Evolutionary conservation across 805 yeast species (phyloP).

Genomic region (Ogataea degrootiae): DNA sequence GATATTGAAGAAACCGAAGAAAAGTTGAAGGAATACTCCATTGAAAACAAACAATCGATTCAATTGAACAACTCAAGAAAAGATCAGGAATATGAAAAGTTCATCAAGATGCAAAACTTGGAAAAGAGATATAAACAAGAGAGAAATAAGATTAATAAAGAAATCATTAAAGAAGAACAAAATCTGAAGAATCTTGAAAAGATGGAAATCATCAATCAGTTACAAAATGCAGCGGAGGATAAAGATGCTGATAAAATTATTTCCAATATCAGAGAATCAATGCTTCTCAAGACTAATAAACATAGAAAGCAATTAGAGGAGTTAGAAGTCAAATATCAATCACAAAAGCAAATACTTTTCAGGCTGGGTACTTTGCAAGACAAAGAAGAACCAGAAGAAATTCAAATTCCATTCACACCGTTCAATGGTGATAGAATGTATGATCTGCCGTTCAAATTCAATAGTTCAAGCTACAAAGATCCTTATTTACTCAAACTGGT

Average conservation of each 20-base stretch:
- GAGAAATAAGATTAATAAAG: slow-evolving; percentile 59
- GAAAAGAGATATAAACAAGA: slow-evolving; percentile 70
- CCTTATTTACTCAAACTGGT: slow-evolving; percentile 43
- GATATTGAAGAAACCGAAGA: slow-evolving; percentile 68
- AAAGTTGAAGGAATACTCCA: slow-evolving; percentile 62
- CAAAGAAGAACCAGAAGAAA: slow-evolving; percentile 31
- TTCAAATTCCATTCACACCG: slow-evolving; percentile 75
- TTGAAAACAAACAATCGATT: slow-evolving; percentile 68
- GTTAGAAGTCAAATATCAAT: slow-evolving; percentile 24
- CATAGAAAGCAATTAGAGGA: slow-evolving; percentile 55
- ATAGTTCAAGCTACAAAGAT: slow-evolving; percentile 45
- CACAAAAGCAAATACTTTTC: slow-evolving; percentile 25
- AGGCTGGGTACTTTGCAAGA: slow-evolving; percentile 23
- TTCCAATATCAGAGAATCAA: slow-evolving; percentile 46
- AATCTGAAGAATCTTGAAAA: slow-evolving; percentile 39
- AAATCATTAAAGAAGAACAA: slow-evolving; percentile 48
- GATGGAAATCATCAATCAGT: slow-evolving; percentile 49
- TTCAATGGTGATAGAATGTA: slow-evolving; percentile 82
- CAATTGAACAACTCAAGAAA: slow-evolving; percentile 69
- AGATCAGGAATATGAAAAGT: slow-evolving; percentile 65
- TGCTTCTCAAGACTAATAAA: slow-evolving; percentile 59
- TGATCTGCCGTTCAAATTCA: slow-evolving; percentile 41
- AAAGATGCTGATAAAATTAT: slow-evolving; percentile 40
- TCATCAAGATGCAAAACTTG: slow-evolving; percentile 56
- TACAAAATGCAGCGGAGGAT: slow-evolving; percentile 33